These are phyloP conservation scores for Scytalidium lignicola DNA, from an alignment of 2,329 filamentous ascomycete species.

Conservation along the genomic window DNA sequence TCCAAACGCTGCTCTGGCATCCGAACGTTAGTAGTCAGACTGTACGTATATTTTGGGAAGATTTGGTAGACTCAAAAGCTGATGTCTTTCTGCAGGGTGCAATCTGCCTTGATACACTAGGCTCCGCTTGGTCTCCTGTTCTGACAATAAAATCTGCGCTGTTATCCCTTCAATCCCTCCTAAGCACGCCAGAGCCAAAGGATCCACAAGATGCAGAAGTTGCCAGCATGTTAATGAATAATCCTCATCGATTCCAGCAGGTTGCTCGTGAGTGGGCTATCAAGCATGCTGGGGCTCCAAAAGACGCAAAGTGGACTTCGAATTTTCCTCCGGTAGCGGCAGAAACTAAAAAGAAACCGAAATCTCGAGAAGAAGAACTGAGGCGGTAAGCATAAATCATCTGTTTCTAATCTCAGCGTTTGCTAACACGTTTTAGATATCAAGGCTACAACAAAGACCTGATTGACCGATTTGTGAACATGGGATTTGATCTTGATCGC, in stretches of 20 bases:
- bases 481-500: slow-evolving; percentile 87
- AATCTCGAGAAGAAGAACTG: slow-evolving; percentile 21
- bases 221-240: slow-evolving; percentile 78
- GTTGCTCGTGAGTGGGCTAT: slow-evolving; percentile 90
- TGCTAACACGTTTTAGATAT: slow-evolving; percentile 53
- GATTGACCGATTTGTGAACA: slow-evolving; percentile 76
- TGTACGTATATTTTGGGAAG: slow-evolving; percentile 45
- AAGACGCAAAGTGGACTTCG: slow-evolving; percentile 44
- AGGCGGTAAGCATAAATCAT: slow-evolving; percentile 13
- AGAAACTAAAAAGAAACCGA: slow-evolving; percentile 14
- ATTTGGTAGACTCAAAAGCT: slow-evolving; percentile 14
- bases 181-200: slow-evolving; percentile 89
- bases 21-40: slow-evolving; percentile 94
- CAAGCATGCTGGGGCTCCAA: slow-evolving; percentile 71
- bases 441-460: slow-evolving; percentile 81
- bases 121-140: slow-evolving; percentile 88
- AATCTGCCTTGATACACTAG: slow-evolving; percentile 92
- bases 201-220: slow-evolving; percentile 97
- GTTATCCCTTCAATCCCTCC: slow-evolving; percentile 85
- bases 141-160: slow-evolving; percentile 94
- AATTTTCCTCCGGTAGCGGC: slow-evolving; percentile 28
- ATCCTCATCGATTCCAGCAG: slow-evolving; percentile 72
- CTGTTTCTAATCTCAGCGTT: not conserved
- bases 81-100: slow-evolving; percentile 60
- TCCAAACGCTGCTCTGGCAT: slow-evolving; percentile 93